phyloP scores from a whole-genome alignment of 2,329 filamentous ascomycete genomes.

The Alternaria sp. region DNA sequence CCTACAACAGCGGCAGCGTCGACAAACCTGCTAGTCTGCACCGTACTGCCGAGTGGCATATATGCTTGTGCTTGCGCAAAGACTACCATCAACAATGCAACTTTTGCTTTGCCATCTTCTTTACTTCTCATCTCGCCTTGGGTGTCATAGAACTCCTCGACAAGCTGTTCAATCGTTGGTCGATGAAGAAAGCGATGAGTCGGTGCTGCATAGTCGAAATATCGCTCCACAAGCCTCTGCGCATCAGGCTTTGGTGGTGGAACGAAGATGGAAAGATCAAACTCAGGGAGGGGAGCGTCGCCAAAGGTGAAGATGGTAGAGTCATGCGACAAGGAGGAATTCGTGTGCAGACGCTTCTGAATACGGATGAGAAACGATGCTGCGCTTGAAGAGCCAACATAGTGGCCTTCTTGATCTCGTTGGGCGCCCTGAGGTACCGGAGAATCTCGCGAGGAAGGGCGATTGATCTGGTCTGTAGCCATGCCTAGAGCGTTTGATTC shows the following conservation, averaged over 20 bases:
- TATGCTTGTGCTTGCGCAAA: constrained; percentile 61
- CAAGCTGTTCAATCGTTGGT: constrained; percentile 56
- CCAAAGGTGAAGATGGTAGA: constrained; percentile 59
- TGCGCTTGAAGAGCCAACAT: constrained; percentile 57
- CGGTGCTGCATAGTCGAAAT: constrained; percentile 67
- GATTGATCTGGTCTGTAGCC: constrained; percentile 20
- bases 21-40: constrained; percentile 34
- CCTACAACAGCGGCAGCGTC: neutral
- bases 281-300: constrained; percentile 57
- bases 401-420: constrained; percentile 57
- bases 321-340: constrained; percentile 44
- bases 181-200: constrained; percentile 66
- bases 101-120: constrained; percentile 52
- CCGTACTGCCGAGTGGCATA: constrained; percentile 38
- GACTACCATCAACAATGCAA: constrained; percentile 59
- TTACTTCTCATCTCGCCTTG: constrained; percentile 50
- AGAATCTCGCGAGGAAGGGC: constrained; percentile 48
- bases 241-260: constrained; percentile 52
- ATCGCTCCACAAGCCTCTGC: constrained; percentile 57
- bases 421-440: constrained; percentile 53
- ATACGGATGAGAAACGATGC: constrained; percentile 59
- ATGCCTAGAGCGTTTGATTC: constrained; percentile 19
- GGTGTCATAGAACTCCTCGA: constrained; percentile 57
- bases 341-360: constrained; percentile 57
- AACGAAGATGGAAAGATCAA: constrained; percentile 53